A percentile compares a stretch with the other conserved stretches of the same genome.
Evolutionary conservation across 805 yeast species (phyloP).

Genomic region (Metschnikowia noctiluminum): DNA sequence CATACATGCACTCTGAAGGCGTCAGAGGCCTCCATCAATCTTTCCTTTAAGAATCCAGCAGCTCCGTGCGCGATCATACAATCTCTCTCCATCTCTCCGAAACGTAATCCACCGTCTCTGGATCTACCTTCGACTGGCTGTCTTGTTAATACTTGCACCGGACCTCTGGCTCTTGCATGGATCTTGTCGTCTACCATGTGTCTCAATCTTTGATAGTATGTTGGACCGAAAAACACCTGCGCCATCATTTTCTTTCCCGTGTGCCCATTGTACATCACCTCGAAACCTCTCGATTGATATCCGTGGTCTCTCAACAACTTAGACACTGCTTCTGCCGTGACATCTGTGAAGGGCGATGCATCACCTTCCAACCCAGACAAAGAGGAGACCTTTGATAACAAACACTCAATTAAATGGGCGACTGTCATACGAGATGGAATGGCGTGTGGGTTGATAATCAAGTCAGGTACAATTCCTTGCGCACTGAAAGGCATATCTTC

Average conservation of each 20-base stretch:
- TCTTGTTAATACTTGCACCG: constrained; percentile 94
- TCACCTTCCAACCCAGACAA: constrained; percentile 97
- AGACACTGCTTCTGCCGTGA: constrained; percentile 96
- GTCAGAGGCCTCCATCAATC: constrained; percentile 98
- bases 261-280: constrained; percentile 98
- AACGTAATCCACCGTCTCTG: constrained; percentile 97
- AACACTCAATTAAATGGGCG: constrained; percentile 98
- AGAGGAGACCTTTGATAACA: constrained; percentile 90
- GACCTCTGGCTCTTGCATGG: constrained; percentile 99
- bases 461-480: constrained; percentile 95
- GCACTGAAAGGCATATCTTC: constrained; percentile 98
- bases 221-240: constrained; percentile 99
- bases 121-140: constrained; percentile 99
- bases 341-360: constrained; percentile 98
- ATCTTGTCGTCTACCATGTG: constrained; percentile 99
- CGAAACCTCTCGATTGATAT: constrained; percentile 97
- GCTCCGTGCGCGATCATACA: constrained; percentile 99
- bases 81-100: constrained; percentile 99
- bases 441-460: constrained; percentile 98
- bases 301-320: constrained; percentile 91
- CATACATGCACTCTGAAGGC: constrained; percentile 98
- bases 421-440: constrained; percentile 99
- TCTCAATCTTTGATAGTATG: constrained; percentile 96
- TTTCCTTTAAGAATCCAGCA: constrained; percentile 94
- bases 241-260: constrained; percentile 98